Evolutionary conservation across 208 protist species (phyloP).

Genomic region (Lotmaria passim): DNA sequence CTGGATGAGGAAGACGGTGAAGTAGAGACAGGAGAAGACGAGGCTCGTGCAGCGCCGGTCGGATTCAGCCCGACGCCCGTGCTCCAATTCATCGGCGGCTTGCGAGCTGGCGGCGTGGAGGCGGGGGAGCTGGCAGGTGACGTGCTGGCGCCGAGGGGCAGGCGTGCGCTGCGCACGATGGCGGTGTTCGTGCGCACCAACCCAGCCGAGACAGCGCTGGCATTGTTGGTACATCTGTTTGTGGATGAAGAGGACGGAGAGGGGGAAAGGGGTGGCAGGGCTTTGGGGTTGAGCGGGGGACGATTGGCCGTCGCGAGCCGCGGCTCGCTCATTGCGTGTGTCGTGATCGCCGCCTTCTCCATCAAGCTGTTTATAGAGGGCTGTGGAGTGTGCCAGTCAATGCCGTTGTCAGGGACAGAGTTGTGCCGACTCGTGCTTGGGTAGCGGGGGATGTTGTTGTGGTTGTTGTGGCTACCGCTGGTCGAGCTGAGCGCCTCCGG

Average conservation of each 20-base stretch:
- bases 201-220: not conserved
- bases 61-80: too few relatives aligned
- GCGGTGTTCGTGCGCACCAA: constrained; percentile 2
- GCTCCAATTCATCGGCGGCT: not conserved
- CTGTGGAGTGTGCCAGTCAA: constrained; percentile 16
- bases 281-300: not conserved
- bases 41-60: not conserved
- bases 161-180: constrained; percentile 13
- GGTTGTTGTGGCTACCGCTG: not conserved
- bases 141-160: not conserved
- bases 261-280: too few relatives aligned
- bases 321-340: constrained; percentile 24
- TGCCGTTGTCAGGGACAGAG: not conserved
- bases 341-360: not conserved
- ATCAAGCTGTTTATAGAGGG: constrained; percentile 9
- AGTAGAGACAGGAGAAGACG: not conserved
- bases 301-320: constrained; percentile 4
- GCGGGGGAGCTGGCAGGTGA: not conserved
- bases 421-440: constrained; percentile 10
- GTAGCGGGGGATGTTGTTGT: not conserved
- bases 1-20: not conserved
- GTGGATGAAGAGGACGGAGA: too few relatives aligned
- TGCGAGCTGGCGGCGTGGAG: not conserved
- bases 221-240: not conserved
- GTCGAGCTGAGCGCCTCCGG: not conserved